A percentile compares a stretch with the other conserved stretches of the same genome.
Conservation (phyloP, 768 basidiomycete genomes). For the Mycena pura region DNA sequence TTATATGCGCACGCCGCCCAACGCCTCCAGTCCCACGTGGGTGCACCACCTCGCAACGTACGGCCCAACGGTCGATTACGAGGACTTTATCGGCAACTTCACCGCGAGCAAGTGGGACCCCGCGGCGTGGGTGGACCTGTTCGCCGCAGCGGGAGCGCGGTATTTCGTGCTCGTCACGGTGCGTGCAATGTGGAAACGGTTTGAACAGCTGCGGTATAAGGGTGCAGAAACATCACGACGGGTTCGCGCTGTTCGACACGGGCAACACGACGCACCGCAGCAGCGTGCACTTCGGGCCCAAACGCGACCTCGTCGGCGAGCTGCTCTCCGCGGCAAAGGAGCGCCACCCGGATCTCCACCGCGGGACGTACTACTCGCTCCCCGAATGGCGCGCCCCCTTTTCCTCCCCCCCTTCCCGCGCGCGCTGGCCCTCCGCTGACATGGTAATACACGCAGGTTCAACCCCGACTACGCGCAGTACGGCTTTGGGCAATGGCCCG, state of each 20-base stretch:
- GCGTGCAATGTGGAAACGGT: slow-evolving; percentile 14
- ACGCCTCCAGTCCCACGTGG: slow-evolving; percentile 49
- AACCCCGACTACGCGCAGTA: slow-evolving; percentile 60
- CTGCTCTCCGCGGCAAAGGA: slow-evolving; percentile 55
- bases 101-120: slow-evolving; percentile 60
- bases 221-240: slow-evolving; percentile 67
- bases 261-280: slow-evolving; percentile 57
- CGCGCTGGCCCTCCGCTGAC: no score
- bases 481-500: slow-evolving; percentile 58
- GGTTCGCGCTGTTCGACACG: slow-evolving; percentile 63
- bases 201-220: neutral
- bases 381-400: slow-evolving; percentile 55
- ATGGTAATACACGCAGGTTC: no score
- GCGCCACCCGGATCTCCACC: slow-evolving; percentile 56
- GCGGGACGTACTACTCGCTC: slow-evolving; percentile 64
- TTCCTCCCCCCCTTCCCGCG: no score
- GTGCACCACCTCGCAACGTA: slow-evolving; percentile 55
- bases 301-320: slow-evolving; percentile 60
- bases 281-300: slow-evolving; percentile 54
- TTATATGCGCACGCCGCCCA: slow-evolving; percentile 44
- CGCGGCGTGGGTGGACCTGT: slow-evolving; percentile 58
- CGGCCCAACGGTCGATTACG: slow-evolving; percentile 55
- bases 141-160: slow-evolving; percentile 62
- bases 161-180: slow-evolving; percentile 68
- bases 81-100: slow-evolving; percentile 64